Evolutionary conservation across 768 basidiomycete species (phyloP), one percentile per base, ranked within the genome.

Genomic region (Suillus luteus): DNA sequence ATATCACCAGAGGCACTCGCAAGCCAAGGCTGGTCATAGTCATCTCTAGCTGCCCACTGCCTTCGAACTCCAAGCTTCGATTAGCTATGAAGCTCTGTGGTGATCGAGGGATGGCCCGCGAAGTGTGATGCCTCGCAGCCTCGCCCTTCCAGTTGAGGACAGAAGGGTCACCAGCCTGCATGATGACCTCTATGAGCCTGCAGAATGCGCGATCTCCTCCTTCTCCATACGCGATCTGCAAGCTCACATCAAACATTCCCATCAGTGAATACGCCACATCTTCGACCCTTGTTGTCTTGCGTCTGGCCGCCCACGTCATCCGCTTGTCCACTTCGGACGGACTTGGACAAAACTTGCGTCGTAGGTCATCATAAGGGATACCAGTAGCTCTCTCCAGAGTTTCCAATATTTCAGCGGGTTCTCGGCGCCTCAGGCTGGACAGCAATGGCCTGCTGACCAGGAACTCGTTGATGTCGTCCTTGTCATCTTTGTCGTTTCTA

Each of bases 251-350:
- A 49, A 70, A 65, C 7, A 70, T 43, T 6, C 63, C 67, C 57
- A 70, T 55, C 17, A 70, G 43, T 6, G 64, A 67, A 46, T 68
- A 70, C 15, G 68, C 66, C 37, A 43, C 55, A 51, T 70, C 69
- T 58, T 69, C 68, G n/a, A 46, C 54, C 24, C 66, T 49, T 33
- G 66, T 67, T 37, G 69, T 70, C 27, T 52, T 67, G 41, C 68
- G 46, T n/a, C 58, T 58, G 6, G 69, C 62, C 22, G 68, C 69
- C 69, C 69, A 68, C 9, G 22, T 58, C 49, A 70, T 62, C 12
- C 60, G 38, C 22, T 59, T 54, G 35, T 35, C 52, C 27, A 51
- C 24, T 15, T 51, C 27, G 8, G 49, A 27, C 24, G 15, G 49
- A 51, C 49, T 51, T 27, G 49, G 49, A 51, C 8, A 51, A 31